Conservation (phyloP, 495 filamentous ascomycete species). For the Lasiosphaeris hirsuta region DNA sequence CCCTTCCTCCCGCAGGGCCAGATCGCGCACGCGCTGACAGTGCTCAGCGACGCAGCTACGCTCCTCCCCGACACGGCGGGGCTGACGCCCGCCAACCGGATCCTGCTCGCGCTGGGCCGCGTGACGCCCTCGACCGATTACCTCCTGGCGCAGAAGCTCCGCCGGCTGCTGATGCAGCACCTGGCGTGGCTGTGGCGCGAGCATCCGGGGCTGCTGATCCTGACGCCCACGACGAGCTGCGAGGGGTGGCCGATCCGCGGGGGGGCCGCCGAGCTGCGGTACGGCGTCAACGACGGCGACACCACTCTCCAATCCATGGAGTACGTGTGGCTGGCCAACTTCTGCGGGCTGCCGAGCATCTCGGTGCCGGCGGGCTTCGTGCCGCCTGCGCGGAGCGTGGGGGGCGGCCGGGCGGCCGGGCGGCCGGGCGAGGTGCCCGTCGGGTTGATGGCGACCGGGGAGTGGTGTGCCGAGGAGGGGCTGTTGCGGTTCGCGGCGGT, state of each 20-base stretch:
- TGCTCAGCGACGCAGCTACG: constrained; percentile 65
- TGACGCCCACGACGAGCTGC: constrained; percentile 72
- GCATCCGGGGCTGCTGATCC: constrained; percentile 71
- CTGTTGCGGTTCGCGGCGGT: constrained; percentile 67
- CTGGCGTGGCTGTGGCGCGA: constrained; percentile 63
- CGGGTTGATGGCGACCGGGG: constrained; percentile 76
- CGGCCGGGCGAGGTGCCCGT: constrained; percentile 57
- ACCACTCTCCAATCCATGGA: constrained; percentile 72
- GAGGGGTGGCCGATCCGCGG: constrained; percentile 61
- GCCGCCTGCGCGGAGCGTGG: constrained; percentile 22
- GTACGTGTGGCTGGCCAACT: constrained; percentile 83
- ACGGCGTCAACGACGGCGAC: constrained; percentile 69
- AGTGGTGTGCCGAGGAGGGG: constrained; percentile 75
- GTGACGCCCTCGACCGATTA: constrained; percentile 66
- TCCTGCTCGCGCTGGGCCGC: constrained; percentile 63
- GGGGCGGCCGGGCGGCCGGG: constrained; percentile 23
- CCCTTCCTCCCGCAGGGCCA: constrained; percentile 74
- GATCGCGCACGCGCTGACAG: constrained; percentile 73
- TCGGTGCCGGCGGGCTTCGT: constrained; percentile 68
- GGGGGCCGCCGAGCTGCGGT: constrained; percentile 48
- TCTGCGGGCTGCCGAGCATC: constrained; percentile 70
- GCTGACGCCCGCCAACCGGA: constrained; percentile 64
- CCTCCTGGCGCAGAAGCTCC: constrained; percentile 71
- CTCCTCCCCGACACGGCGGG: constrained; percentile 30
- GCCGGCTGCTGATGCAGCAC: constrained; percentile 74